phyloP scores from a whole-genome alignment of 176 grass and related monocot species.

The Carex parvula region DNA sequence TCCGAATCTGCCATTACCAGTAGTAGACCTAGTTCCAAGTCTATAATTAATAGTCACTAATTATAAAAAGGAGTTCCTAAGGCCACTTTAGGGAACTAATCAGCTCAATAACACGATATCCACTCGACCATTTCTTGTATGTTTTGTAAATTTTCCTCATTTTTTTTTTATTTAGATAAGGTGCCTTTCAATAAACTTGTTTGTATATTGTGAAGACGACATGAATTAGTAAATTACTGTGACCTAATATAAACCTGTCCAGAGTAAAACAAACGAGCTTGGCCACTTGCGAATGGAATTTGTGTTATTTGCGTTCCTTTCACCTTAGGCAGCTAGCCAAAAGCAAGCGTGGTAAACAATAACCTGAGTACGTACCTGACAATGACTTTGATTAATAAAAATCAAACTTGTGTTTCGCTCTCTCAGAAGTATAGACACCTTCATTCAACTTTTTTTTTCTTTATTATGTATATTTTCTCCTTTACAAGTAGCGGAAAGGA shows the following conservation, averaged over 20 bases:
- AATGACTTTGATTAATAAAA: constrained; percentile 7
- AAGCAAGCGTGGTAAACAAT: background rate
- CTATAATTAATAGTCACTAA: background rate
- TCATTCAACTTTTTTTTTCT: background rate
- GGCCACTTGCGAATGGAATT: background rate
- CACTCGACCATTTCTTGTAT: background rate
- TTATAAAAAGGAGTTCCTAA: background rate
- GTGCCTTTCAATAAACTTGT: too few relatives aligned
- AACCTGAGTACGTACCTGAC: background rate
- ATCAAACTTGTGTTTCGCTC: background rate
- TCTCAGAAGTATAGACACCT: background rate
- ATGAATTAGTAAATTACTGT: background rate
- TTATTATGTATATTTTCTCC: background rate
- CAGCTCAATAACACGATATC: background rate
- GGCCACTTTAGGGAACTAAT: background rate
- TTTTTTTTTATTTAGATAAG: background rate
- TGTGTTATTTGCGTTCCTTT: background rate
- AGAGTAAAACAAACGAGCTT: background rate
- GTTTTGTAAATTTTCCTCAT: background rate
- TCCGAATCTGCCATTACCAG: too few relatives aligned
- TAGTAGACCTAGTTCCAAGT: background rate
- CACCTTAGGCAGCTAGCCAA: background rate
- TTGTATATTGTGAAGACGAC: background rate
- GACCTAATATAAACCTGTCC: background rate
- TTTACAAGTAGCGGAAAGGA: background rate